These are phyloP conservation scores for Dryadomyces quercus-mongolicae DNA, from an alignment of 2,329 filamentous ascomycete species.

Conservation along the genomic window DNA sequence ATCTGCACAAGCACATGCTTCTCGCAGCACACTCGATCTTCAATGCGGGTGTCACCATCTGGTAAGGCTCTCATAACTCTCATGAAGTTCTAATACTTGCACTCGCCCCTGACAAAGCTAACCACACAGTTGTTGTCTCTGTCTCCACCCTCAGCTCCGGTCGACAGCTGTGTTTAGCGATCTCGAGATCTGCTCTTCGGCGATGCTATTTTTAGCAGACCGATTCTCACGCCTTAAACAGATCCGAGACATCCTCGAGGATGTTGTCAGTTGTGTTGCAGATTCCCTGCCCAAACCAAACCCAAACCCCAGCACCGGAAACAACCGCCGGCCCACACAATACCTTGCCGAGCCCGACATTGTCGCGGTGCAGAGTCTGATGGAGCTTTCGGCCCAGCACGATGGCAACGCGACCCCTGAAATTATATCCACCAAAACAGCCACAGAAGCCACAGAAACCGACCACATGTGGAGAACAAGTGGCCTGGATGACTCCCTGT, in stretches of 20 bases:
- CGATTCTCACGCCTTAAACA: constrained; percentile 31
- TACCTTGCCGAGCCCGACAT: constrained; percentile 4
- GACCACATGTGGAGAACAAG: too few relatives aligned
- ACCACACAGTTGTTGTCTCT: constrained; percentile 20
- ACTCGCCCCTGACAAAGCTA: neutral
- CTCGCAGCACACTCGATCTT: constrained; percentile 29
- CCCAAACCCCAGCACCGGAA: neutral
- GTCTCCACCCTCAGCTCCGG: constrained; percentile 30
- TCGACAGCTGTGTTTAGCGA: constrained; percentile 33
- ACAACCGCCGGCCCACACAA: neutral
- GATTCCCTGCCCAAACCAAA: constrained; percentile 14
- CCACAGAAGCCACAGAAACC: neutral
- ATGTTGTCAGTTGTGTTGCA: constrained; percentile 32
- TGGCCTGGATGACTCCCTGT: neutral
- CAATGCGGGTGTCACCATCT: constrained; percentile 27
- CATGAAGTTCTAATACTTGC: neutral
- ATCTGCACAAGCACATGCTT: constrained; percentile 28
- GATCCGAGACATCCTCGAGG: constrained; percentile 33
- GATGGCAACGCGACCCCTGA: neutral
- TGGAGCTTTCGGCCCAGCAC: constrained; percentile 4
- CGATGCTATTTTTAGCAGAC: constrained; percentile 35
- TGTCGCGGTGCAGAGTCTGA: constrained; percentile 5
- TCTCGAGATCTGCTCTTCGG: constrained; percentile 33
- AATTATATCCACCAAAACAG: neutral
- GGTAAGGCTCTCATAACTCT: neutral